Conservation (phyloP, 345 rosid genomes). For the Excoecaria cochinchinensis region DNA sequence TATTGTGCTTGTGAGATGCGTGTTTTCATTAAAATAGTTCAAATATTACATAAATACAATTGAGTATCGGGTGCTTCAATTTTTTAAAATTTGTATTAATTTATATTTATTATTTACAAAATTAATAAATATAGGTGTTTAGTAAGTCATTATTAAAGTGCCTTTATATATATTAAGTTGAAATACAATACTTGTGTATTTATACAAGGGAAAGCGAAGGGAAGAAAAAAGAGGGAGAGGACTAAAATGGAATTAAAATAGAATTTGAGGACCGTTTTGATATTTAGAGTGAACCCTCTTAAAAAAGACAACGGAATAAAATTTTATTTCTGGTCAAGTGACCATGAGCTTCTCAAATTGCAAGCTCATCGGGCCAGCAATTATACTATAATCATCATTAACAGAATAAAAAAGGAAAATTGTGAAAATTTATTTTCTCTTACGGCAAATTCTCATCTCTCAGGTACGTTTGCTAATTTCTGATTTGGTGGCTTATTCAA, state of each 20-base stretch:
- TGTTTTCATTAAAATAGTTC: too few relatives aligned
- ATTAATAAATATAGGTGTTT: too few relatives aligned
- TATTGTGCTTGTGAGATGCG: too few relatives aligned
- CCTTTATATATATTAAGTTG: too few relatives aligned
- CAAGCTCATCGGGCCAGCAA: constrained; percentile 41
- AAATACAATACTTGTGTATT: too few relatives aligned
- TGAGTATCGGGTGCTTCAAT: too few relatives aligned
- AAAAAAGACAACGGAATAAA: constrained; percentile 6
- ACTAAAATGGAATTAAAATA: not conserved
- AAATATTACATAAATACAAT: too few relatives aligned
- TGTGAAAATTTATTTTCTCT: too few relatives aligned
- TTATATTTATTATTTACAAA: too few relatives aligned
- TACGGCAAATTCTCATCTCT: constrained; percentile 8
- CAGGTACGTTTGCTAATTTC: constrained; percentile 15
- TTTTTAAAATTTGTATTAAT: too few relatives aligned
- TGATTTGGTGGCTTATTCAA: not conserved
- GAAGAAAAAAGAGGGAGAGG: not conserved
- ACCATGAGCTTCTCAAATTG: constrained; percentile 22
- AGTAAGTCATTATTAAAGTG: too few relatives aligned
- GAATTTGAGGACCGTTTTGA: constrained; percentile 5
- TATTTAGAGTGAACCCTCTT: not conserved
- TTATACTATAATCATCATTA: not conserved
- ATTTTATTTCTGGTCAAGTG: constrained; percentile 24
- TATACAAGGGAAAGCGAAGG: not conserved
- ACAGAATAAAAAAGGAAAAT: too few relatives aligned